phyloP scores from a whole-genome alignment of 352 stramenopile genomes.

The Phytophthora lateralis region DNA sequence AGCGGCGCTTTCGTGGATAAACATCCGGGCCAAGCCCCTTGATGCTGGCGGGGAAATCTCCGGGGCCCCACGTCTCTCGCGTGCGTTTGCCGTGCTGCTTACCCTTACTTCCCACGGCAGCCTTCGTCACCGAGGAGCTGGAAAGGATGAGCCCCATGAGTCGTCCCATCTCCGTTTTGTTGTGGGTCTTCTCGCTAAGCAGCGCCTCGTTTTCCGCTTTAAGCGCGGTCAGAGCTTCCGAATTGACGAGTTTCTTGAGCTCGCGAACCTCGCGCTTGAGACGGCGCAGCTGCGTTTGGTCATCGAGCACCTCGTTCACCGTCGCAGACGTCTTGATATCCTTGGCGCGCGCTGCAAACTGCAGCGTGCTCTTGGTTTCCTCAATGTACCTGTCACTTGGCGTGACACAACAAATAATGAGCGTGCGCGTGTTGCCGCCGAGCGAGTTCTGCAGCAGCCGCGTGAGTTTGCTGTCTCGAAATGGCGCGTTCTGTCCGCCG shows the following conservation, averaged over 20 bases:
- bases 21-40: constrained; percentile 13
- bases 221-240: constrained; percentile 52
- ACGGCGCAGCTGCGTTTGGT: constrained; percentile 83
- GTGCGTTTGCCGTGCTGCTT: constrained; percentile 49
- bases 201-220: constrained; percentile 80
- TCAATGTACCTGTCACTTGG: constrained; percentile 77
- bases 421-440: constrained; percentile 90
- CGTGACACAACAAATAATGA: constrained; percentile 90
- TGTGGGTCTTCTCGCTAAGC: constrained; percentile 55
- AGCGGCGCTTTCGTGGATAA: constrained; percentile 35
- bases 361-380: constrained; percentile 90
- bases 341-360: constrained; percentile 94
- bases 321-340: constrained; percentile 81
- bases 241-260: constrained; percentile 68
- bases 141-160: constrained; percentile 70
- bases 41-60: constrained; percentile 54
- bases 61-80: constrained; percentile 77
- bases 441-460: constrained; percentile 91
- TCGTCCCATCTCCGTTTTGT: constrained; percentile 63
- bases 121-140: constrained; percentile 40
- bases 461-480: constrained; percentile 92
- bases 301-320: constrained; percentile 92
- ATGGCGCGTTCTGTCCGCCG: constrained; percentile 63
- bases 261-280: constrained; percentile 77
- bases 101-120: constrained; percentile 16